Evolutionary conservation across 2,329 filamentous ascomycete species (phyloP).

Genomic region (Paracamarosporium sp.): DNA sequence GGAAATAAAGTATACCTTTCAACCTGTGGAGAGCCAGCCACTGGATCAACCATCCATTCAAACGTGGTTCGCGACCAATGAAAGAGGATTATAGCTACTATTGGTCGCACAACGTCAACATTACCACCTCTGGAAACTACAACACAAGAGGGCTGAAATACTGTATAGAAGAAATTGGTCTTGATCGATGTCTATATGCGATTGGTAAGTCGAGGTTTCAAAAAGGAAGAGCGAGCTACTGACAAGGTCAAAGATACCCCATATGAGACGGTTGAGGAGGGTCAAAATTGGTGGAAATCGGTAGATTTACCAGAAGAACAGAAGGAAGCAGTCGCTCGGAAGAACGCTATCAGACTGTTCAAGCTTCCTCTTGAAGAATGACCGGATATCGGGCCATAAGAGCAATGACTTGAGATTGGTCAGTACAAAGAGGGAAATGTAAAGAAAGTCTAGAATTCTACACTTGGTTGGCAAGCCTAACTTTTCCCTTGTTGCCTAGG

Average conservation of each 20-base stretch:
- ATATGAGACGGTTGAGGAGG: constrained; percentile 32
- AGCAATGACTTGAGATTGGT: background rate
- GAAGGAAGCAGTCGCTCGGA: constrained; percentile 33
- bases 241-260: constrained; percentile 32
- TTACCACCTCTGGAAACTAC: constrained; percentile 53
- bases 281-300: constrained; percentile 36
- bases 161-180: constrained; percentile 49
- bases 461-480: no score
- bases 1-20: constrained; percentile 49
- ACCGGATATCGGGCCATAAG: background rate
- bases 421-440: background rate
- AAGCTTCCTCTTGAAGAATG: constrained; percentile 31
- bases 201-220: constrained; percentile 32
- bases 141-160: constrained; percentile 50
- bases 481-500: no score
- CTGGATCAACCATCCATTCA: constrained; percentile 55
- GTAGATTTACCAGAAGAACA: constrained; percentile 32
- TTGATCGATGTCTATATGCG: constrained; percentile 49
- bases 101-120: constrained; percentile 51
- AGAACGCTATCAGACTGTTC: constrained; percentile 34
- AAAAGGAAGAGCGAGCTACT: background rate
- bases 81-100: constrained; percentile 49
- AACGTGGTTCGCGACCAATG: constrained; percentile 45
- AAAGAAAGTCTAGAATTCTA: background rate
- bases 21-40: constrained; percentile 49